A percentile compares a stretch with the other conserved stretches of the same genome.
Evolutionary conservation across 2,329 filamentous ascomycete genomes (phyloP).

Genomic region (Periglandula ipomoeae): DNA sequence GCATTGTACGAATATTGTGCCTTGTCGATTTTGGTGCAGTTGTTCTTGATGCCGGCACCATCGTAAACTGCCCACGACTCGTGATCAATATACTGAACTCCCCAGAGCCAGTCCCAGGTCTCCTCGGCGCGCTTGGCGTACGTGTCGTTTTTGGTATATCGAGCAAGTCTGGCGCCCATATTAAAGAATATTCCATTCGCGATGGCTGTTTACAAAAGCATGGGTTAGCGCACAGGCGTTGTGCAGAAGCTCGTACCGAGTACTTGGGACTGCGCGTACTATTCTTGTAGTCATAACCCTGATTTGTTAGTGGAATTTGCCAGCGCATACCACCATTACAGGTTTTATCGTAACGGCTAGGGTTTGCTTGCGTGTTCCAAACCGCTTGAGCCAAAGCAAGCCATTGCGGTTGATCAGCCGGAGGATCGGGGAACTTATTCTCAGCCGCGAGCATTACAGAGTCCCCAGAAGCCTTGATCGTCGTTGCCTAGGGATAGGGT

Average conservation of each 20-base stretch:
- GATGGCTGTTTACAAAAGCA: slow-evolving; percentile 36
- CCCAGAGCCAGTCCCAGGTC: slow-evolving; percentile 54
- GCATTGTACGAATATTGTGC: slow-evolving; percentile 60
- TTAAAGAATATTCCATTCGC: slow-evolving; percentile 58
- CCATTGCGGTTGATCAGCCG: slow-evolving; percentile 46
- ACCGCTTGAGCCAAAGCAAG: slow-evolving; percentile 60
- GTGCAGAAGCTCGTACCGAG: not conserved
- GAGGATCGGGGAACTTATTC: slow-evolving; percentile 51
- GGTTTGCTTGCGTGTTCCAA: slow-evolving; percentile 50
- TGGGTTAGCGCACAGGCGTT: not conserved
- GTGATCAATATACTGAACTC: slow-evolving; percentile 48
- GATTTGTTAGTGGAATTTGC: slow-evolving; percentile 69
- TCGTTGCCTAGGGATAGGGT: slow-evolving; percentile 56
- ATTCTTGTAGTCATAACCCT: slow-evolving; percentile 70
- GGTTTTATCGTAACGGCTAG: slow-evolving; percentile 52
- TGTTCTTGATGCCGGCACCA: slow-evolving; percentile 44
- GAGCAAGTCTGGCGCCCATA: slow-evolving; percentile 57
- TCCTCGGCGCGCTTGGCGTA: slow-evolving; percentile 55
- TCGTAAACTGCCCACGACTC: slow-evolving; percentile 55
- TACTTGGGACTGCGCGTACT: slow-evolving; percentile 28
- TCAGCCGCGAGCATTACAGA: slow-evolving; percentile 62
- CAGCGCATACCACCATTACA: slow-evolving; percentile 66
- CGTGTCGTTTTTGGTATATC: slow-evolving; percentile 58
- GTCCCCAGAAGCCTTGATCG: slow-evolving; percentile 63
- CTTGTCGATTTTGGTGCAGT: slow-evolving; percentile 52